A percentile compares a stretch with the other conserved stretches of the same genome.
These are phyloP conservation scores for Astrephomene gubernaculifera DNA, from an alignment of 139 green algal species.

Conservation along the genomic window DNA sequence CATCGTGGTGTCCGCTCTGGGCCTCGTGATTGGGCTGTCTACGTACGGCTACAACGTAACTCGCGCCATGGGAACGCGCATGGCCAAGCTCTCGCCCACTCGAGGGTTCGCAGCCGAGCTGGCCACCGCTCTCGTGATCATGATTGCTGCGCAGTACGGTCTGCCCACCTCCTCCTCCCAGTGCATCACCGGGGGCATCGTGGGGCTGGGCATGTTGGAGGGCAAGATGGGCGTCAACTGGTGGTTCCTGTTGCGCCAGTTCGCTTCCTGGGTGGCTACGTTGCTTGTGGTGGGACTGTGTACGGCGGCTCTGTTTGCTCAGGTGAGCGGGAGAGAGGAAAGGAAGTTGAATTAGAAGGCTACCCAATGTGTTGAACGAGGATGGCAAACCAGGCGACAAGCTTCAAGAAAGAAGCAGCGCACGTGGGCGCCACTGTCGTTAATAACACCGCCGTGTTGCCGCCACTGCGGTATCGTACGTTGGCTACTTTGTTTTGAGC, in stretches of 20 bases:
- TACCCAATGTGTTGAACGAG: no score
- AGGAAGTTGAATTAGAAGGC: no score
- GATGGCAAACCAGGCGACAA: no score
- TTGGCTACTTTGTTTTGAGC: no score
- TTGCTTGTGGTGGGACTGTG: slow-evolving; percentile 53
- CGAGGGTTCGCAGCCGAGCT: slow-evolving; percentile 80
- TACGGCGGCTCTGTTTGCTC: slow-evolving; percentile 60
- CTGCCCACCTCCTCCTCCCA: slow-evolving; percentile 48
- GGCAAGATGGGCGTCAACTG: slow-evolving; percentile 67
- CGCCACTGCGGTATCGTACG: no score
- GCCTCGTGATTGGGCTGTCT: slow-evolving; percentile 73
- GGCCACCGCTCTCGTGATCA: slow-evolving; percentile 69
- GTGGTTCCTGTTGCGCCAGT: slow-evolving; percentile 49
- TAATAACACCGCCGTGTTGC: no score
- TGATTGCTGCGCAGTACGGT: slow-evolving; percentile 51
- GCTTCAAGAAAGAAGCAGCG: no score
- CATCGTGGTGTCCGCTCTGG: slow-evolving; percentile 61
- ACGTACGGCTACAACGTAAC: slow-evolving; percentile 81
- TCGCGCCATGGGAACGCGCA: slow-evolving; percentile 65
- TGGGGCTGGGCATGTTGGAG: slow-evolving; percentile 64
- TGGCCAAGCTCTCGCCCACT: slow-evolving; percentile 73
- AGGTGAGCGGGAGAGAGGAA: slow-evolving; percentile 5
- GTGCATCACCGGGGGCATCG: slow-evolving; percentile 64
- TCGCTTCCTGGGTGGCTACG: slow-evolving; percentile 55
- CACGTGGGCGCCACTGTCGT: no score